Evolutionary conservation across 2,329 filamentous ascomycete genomes (phyloP).

Genomic region (Calonectria pauciramosa): DNA sequence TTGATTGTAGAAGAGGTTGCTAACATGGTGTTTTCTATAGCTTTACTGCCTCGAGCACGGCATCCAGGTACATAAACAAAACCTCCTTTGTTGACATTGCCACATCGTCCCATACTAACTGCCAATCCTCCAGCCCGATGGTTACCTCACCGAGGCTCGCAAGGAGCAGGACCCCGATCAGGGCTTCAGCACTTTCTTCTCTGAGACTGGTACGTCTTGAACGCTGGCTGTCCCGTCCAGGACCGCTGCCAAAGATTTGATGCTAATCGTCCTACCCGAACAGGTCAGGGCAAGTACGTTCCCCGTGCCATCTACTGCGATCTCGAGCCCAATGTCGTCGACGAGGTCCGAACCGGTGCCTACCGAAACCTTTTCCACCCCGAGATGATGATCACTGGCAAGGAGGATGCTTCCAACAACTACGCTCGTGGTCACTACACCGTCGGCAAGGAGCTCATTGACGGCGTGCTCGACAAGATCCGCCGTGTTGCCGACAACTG

Average conservation of each 20-base stretch:
- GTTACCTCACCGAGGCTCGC: constrained; percentile 97
- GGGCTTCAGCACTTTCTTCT: constrained; percentile 99
- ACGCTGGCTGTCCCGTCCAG: not conserved
- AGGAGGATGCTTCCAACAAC: constrained; percentile 99
- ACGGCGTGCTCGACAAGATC: constrained; percentile 97
- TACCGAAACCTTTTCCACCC: constrained; percentile 99
- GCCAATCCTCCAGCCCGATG: constrained; percentile 81
- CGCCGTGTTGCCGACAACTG: constrained; percentile 98
- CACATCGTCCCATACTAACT: constrained; percentile 32
- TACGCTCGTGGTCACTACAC: constrained; percentile 99
- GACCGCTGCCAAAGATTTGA: not conserved
- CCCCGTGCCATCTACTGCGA: constrained; percentile 99
- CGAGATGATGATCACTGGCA: constrained; percentile 99
- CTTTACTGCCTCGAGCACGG: constrained; percentile 99
- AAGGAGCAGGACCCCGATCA: constrained; percentile 94
- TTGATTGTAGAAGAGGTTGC: constrained; percentile 41
- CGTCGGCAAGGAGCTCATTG: constrained; percentile 99
- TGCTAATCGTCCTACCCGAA: constrained; percentile 29
- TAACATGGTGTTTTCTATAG: constrained; percentile 63
- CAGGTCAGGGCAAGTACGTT: constrained; percentile 98
- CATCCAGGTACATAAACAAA: constrained; percentile 82
- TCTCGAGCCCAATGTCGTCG: constrained; percentile 99
- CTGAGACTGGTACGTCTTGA: constrained; percentile 86
- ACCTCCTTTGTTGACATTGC: constrained; percentile 35
- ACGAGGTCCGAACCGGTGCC: constrained; percentile 97